Percentiles rank a stretch among this genome's conserved stretches.
Conservation (phyloP, 805 yeast genomes). For the Spencermartinsiella europaea region DNA sequence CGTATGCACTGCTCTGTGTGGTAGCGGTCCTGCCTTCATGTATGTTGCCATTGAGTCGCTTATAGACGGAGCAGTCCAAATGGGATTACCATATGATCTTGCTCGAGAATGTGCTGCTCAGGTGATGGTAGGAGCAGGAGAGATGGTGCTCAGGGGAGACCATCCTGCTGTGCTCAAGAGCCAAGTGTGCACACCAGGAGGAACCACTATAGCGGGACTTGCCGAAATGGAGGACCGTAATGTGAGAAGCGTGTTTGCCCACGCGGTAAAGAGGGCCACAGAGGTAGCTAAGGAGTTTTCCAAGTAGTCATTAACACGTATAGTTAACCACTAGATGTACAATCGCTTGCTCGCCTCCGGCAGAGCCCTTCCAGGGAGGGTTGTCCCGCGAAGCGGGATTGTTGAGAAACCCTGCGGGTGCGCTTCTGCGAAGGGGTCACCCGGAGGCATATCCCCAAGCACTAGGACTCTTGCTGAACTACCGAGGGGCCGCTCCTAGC, state of each 20-base stretch:
- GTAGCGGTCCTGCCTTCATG: conserved; percentile 95
- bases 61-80: conserved; percentile 88
- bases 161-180: conserved; percentile 88
- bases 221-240: conserved; percentile 89
- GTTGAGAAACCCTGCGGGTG: too few species aligned
- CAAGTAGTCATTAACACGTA: conserved; percentile 14
- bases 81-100: conserved; percentile 85
- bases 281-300: conserved; percentile 48
- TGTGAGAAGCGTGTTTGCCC: conserved; percentile 78
- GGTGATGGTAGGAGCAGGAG: conserved; percentile 90
- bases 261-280: conserved; percentile 92
- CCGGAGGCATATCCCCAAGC: neutral
- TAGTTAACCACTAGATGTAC: too few species aligned
- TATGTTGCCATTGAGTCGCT: conserved; percentile 84
- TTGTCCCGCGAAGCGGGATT: too few species aligned
- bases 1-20: conserved; percentile 90
- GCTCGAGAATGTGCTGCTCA: conserved; percentile 87
- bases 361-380: too few species aligned
- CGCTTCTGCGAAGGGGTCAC: neutral
- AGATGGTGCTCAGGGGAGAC: conserved; percentile 77
- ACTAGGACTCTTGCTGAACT: conserved; percentile 4
- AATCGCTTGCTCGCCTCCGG: too few species aligned
- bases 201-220: conserved; percentile 94
- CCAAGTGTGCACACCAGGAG: conserved; percentile 95
- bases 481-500: too few species aligned